Base-by-base conservation (phyloP, 2,329 filamentous ascomycete species). In the Aurifilum marmelostoma region DNA sequence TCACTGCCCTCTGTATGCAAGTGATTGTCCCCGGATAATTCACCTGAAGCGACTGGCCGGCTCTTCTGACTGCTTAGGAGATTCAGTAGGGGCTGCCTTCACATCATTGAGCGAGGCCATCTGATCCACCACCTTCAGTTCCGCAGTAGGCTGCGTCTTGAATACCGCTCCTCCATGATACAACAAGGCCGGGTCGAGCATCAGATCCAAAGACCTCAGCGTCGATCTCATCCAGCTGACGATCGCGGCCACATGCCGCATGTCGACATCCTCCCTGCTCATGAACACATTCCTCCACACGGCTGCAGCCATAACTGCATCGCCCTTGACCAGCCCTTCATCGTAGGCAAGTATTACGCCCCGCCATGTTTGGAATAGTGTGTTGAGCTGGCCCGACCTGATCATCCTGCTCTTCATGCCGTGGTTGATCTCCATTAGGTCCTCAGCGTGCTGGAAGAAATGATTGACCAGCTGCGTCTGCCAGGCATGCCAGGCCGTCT, bases 231-330 rank as follows among this genome's bases (percentile, higher is more conserved):
- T 86, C 85, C 85, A 89, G 41, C 82, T 82, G 29, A 88, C 86
- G 61, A 88, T 80, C 64, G 85, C 85, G 2, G 86, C 83, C 63
- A 89, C 77, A 37, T 78, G 74, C 65, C 85, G 79, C 47, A 83
- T 78, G 72, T 89, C 85, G 21, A 83, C 80, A 70, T 87, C 83
- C 62, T 81, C 79, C 50, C 78, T 75, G 29, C 88, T 93, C 82
- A 95, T 94, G 84, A 93, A 97, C 67, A 99, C 77, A 80, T 98
- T 98, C 76, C 96, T 87, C 96, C 96, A 99, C 62, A 99, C 84
- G 11, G 96, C 96, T 56, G 91, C 85, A 3, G 91, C 92, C 18
- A 96, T 84, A 67, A 92, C 87, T 18, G 92, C 90, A 77, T 97
- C 93, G 12, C 91, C 91, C 78, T 89, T 90, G 73, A 89, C 84